Evolutionary conservation across 2,329 filamentous ascomycete species (phyloP).

Genomic region (Ophiostoma triangulosporum): DNA sequence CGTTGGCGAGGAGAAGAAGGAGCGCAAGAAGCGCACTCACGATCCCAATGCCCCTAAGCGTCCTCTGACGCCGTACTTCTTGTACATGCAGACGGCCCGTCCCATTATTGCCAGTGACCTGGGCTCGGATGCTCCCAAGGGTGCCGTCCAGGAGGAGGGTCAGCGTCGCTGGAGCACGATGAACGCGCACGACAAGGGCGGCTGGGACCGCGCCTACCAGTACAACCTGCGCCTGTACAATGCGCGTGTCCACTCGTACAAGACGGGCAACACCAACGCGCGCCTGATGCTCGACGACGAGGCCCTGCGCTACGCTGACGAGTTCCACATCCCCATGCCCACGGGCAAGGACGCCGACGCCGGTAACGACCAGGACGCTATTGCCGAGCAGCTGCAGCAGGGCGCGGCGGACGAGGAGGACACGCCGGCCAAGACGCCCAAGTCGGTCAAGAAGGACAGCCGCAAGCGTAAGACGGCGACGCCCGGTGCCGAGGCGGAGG

Average conservation of each 20-base stretch:
- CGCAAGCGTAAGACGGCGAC: slow-evolving; percentile 44
- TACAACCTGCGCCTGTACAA: slow-evolving; percentile 55
- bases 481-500: slow-evolving; percentile 30
- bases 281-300: slow-evolving; percentile 49
- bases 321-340: slow-evolving; percentile 40
- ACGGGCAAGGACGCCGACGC: slow-evolving; percentile 31
- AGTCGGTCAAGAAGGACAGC: slow-evolving; percentile 33
- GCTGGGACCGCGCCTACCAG: slow-evolving; percentile 54
- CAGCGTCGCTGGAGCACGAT: slow-evolving; percentile 76
- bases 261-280: slow-evolving; percentile 42
- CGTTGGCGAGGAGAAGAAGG: slow-evolving; percentile 59
- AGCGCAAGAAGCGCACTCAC: slow-evolving; percentile 74
- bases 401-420: slow-evolving; percentile 30
- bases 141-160: slow-evolving; percentile 77
- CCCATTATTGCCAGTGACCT: slow-evolving; percentile 70
- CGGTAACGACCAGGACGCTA: slow-evolving; percentile 40
- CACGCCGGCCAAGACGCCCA: slow-evolving; percentile 42
- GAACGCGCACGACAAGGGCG: slow-evolving; percentile 56
- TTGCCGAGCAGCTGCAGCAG: slow-evolving; percentile 44
- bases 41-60: slow-evolving; percentile 94
- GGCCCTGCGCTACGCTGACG: slow-evolving; percentile 46
- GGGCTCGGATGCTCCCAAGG: slow-evolving; percentile 61
- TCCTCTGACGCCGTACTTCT: slow-evolving; percentile 85
- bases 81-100: slow-evolving; percentile 83
- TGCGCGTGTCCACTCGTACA: slow-evolving; percentile 51